Base-by-base conservation (phyloP, 176 grass and related monocot genomes). In the Zizania latifolia region DNA sequence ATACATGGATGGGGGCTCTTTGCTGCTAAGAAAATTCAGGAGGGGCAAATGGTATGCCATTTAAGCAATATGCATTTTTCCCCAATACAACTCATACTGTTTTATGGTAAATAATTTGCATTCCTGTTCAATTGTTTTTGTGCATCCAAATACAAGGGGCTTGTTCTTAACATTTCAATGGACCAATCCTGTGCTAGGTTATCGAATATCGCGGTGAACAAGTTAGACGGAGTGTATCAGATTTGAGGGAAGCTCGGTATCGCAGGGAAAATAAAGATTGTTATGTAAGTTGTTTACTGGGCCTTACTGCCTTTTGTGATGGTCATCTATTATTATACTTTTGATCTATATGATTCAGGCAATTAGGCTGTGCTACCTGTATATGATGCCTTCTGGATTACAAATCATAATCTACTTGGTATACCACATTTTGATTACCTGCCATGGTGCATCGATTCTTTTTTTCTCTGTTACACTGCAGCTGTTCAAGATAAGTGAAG, bases 1-100 rank as follows among this genome's bases (percentile, higher is more conserved):
- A 92, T 98, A 81, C 95, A 98, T 83, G 95, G 95, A 75, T 98
- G 91, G 95, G 95, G 95, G 11, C 89, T 98, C 17, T 98, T 98
- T 76, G 95, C 95, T 82, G 68, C 79, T 55, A 85, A 68, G 83
- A 93, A 88, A 78, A 92, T 98, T 86, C 91, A 98, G 65, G 89
- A 87, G 57, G 95, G 95, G 41, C 86, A 98, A 94, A 94, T 98
- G 95, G 95, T 98, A 81, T 65, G 71, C 29, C 22, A 81, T 26
- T 39, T 58, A 83, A 51, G 45, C 8, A 15, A 62, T 60, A 32
- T 17, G 48, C n/a, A 26, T 79, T 46, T 35, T 85, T 17, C 14
- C 48, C 30, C 45, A 22, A 77, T 23, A 53, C 17, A 36, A 3
- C 15, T 44, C 8, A 17, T 66, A 57, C 3, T 11, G 5, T 23